Evolutionary conservation across 306 rosid genomes (phyloP).

Genomic region (Fragaria ananassa): DNA sequence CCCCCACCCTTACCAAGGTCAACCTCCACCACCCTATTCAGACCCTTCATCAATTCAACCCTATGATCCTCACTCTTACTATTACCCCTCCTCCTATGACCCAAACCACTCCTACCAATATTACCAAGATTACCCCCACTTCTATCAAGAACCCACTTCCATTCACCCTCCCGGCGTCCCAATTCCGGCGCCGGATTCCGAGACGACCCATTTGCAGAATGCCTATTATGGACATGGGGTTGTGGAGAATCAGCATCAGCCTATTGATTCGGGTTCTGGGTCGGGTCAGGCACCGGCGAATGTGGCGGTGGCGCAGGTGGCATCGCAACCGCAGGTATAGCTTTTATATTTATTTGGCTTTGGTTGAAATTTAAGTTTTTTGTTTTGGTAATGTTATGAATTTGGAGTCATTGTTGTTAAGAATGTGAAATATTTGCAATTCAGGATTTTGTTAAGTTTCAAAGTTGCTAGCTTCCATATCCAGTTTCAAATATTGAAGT

Average conservation of each 20-base stretch:
- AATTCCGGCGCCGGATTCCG: slow-evolving; percentile 13
- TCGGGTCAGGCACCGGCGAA: slow-evolving; percentile 22
- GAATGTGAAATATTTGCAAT: neutral
- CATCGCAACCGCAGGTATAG: slow-evolving; percentile 25
- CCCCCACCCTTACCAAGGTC: neutral
- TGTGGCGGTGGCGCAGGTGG: slow-evolving; percentile 14
- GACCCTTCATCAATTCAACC: slow-evolving; percentile 25
- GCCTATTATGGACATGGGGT: slow-evolving; percentile 22
- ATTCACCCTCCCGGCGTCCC: slow-evolving; percentile 48
- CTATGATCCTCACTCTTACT: slow-evolving; percentile 18
- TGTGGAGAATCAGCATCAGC: slow-evolving; percentile 22
- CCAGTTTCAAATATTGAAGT: neutral
- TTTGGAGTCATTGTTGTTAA: neutral
- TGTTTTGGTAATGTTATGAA: neutral
- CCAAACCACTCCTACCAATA: slow-evolving; percentile 19
- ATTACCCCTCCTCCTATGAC: slow-evolving; percentile 17
- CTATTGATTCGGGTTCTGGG: neutral
- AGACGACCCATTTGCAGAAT: slow-evolving; percentile 21
- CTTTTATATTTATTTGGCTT: neutral
- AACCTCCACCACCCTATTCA: neutral
- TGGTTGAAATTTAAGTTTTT: neutral
- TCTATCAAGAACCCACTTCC: slow-evolving; percentile 29
- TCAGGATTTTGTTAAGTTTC: neutral
- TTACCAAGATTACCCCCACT: slow-evolving; percentile 24
- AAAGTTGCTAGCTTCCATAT: neutral